phyloP scores from a whole-genome alignment of 305 asterid genomes.

The Fraxinus velutina region DNA sequence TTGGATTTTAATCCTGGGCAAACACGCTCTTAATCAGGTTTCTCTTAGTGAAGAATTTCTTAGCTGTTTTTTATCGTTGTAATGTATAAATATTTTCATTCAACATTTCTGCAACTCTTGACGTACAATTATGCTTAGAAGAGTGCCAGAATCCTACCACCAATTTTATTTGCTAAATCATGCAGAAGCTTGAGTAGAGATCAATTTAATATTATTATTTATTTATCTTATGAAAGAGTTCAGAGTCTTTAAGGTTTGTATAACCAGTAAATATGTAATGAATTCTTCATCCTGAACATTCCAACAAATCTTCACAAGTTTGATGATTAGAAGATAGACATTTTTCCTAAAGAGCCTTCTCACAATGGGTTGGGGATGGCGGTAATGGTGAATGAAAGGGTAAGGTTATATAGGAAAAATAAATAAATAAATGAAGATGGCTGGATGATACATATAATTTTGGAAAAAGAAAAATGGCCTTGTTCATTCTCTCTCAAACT shows the following conservation, averaged over 20 bases:
- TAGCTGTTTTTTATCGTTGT: too few relatives aligned
- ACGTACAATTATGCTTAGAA: too few relatives aligned
- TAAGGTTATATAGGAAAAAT: neutral
- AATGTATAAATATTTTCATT: too few relatives aligned
- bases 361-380: neutral
- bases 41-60: too few relatives aligned
- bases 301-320: neutral
- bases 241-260: neutral
- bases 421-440: neutral
- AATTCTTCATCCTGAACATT: neutral
- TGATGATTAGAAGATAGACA: neutral
- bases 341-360: neutral
- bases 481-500: neutral
- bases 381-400: neutral
- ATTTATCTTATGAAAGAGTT: neutral
- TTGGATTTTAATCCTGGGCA: too few relatives aligned
- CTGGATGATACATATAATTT: neutral
- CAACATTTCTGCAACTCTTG: too few relatives aligned
- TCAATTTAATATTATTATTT: too few relatives aligned
- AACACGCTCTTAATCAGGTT: too few relatives aligned
- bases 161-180: too few relatives aligned
- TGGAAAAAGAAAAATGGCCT: neutral
- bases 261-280: neutral
- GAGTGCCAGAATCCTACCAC: too few relatives aligned
- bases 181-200: too few relatives aligned